Percentiles rank a stretch among this genome's conserved stretches.
Conservation (phyloP, 768 basidiomycete species). For the Pisolithus tinctorius region DNA sequence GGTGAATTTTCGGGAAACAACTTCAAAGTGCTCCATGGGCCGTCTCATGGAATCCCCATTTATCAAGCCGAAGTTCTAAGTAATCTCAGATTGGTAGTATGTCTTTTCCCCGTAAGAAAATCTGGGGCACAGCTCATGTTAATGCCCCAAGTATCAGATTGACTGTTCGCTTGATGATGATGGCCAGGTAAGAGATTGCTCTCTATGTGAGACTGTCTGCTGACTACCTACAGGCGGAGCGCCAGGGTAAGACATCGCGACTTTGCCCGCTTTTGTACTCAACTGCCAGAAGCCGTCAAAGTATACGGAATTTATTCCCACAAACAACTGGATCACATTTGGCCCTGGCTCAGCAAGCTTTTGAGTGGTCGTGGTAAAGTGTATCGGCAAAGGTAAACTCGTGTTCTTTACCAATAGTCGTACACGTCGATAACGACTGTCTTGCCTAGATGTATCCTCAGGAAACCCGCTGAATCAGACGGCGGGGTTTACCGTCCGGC, state of each 20-base stretch:
- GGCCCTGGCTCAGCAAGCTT: slow-evolving; percentile 34
- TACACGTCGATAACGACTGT: background rate
- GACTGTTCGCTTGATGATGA: slow-evolving; percentile 34
- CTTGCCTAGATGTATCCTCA: slow-evolving; percentile 35
- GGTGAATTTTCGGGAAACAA: slow-evolving; percentile 60
- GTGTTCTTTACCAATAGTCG: background rate
- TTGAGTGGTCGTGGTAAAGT: slow-evolving; percentile 35
- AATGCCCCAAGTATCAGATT: slow-evolving; percentile 24
- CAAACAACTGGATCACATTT: slow-evolving; percentile 36
- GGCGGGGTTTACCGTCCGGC: slow-evolving; percentile 40
- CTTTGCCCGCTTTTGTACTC: background rate
- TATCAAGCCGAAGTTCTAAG: slow-evolving; percentile 56
- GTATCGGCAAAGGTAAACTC: slow-evolving; percentile 39
- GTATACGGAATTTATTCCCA: slow-evolving; percentile 42
- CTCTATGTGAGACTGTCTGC: background rate
- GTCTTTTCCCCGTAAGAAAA: slow-evolving; percentile 10
- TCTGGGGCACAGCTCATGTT: background rate
- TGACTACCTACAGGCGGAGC: slow-evolving; percentile 21
- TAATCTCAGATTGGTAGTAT: slow-evolving; percentile 40
- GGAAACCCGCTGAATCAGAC: slow-evolving; percentile 28
- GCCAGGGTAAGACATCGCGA: slow-evolving; percentile 18
- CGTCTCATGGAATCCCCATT: slow-evolving; percentile 39
- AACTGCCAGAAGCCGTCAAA: slow-evolving; percentile 26
- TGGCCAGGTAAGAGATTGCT: slow-evolving; percentile 9
- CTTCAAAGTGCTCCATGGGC: slow-evolving; percentile 44